Percentiles rank a stretch among this genome's conserved stretches.
Evolutionary conservation across 345 rosid species (phyloP).

Genomic region (Kernera saxatilis): DNA sequence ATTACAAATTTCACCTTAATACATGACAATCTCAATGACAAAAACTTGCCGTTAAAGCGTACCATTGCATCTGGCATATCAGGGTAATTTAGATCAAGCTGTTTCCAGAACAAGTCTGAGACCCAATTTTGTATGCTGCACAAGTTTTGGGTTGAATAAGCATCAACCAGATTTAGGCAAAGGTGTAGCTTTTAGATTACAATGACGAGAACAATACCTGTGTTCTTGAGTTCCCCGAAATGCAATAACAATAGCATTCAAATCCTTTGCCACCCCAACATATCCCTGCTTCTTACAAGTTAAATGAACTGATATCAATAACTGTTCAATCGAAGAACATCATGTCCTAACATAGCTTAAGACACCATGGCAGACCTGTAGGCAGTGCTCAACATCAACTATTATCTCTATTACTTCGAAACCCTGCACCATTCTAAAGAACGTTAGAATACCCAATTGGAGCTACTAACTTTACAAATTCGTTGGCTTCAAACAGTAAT

Average conservation of each 20-base stretch:
- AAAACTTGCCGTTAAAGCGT: slow-evolving; percentile 14
- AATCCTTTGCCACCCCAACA: slow-evolving; percentile 33
- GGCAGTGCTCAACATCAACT: slow-evolving; percentile 74
- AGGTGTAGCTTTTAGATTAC: neutral
- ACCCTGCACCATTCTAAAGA: slow-evolving; percentile 48
- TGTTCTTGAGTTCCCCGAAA: slow-evolving; percentile 34
- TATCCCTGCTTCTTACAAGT: slow-evolving; percentile 43
- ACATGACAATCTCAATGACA: neutral
- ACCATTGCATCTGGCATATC: slow-evolving; percentile 97
- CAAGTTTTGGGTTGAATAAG: neutral
- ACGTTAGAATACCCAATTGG: neutral
- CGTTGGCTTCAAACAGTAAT: neutral
- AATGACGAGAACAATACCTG: slow-evolving; percentile 10
- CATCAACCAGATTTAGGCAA: slow-evolving; percentile 1
- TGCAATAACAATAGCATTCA: slow-evolving; percentile 30
- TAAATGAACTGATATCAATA: neutral
- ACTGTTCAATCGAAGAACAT: neutral
- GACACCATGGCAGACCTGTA: slow-evolving; percentile 47
- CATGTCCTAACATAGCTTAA: neutral
- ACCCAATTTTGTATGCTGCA: slow-evolving; percentile 92
- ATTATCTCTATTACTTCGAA: slow-evolving; percentile 76
- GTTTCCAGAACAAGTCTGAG: slow-evolving; percentile 87
- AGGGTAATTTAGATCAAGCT: slow-evolving; percentile 88
- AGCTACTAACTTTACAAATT: neutral
- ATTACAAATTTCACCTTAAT: neutral